phyloP scores from a whole-genome alignment of 179 eudicot genomes.

The Silene coronaria region DNA sequence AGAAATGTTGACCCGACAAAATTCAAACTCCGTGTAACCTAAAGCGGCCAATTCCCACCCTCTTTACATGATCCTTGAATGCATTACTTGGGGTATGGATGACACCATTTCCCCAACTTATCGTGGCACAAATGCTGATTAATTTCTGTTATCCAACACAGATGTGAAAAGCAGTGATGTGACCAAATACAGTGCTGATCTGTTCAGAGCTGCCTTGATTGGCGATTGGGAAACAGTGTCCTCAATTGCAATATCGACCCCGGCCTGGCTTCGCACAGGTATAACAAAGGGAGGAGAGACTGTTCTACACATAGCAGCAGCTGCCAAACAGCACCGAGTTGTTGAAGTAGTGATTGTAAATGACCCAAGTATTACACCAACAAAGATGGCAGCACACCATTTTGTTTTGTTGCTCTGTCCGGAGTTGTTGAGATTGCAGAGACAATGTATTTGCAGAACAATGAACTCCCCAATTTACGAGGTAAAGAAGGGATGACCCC shows the following conservation, averaged over 20 bases:
- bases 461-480: conserved; percentile 19
- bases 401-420: conserved; percentile 30
- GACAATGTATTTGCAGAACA: conserved; percentile 17
- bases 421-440: conserved; percentile 25
- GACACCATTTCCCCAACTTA: background rate
- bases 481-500: conserved; percentile 32
- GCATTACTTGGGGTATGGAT: too few relatives aligned
- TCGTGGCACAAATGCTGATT: background rate
- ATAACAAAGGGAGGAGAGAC: conserved; percentile 29
- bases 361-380: conserved; percentile 10
- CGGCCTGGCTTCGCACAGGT: conserved; percentile 17
- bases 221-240: background rate
- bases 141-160: background rate
- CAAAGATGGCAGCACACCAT: conserved; percentile 26
- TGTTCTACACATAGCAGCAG: conserved; percentile 33
- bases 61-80: too few relatives aligned
- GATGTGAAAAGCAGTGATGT: background rate
- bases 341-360: conserved; percentile 13
- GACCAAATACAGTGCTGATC: background rate
- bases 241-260: background rate
- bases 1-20: too few relatives aligned
- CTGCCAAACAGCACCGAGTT: conserved; percentile 16
- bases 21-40: too few relatives aligned
- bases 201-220: conserved; percentile 6
- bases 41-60: too few relatives aligned